Conservation (phyloP, 225 moss, liverwort and hornwort genomes). For the Lunularia cruciata region DNA sequence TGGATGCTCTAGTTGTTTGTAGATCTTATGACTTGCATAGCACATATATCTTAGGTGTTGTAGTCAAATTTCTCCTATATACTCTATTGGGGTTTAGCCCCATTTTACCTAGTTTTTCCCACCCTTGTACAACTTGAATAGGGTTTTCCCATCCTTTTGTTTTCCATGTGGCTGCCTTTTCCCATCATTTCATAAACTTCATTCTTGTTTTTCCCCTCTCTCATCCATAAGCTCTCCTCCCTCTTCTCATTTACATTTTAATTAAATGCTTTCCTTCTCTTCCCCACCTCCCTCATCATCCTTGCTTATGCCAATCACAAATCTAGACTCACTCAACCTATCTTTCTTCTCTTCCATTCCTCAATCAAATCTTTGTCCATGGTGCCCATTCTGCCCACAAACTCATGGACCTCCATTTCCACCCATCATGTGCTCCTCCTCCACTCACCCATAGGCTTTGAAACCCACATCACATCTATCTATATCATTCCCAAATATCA, state of each 20-base stretch:
- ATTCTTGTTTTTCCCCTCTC: slow-evolving; percentile 21
- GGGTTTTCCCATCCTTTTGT: too few relatives aligned
- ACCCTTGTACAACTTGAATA: too few relatives aligned
- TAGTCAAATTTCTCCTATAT: too few relatives aligned
- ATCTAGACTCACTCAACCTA: neutral
- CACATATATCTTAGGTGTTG: too few relatives aligned
- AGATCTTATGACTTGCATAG: too few relatives aligned
- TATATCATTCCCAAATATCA: neutral
- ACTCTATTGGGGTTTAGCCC: too few relatives aligned
- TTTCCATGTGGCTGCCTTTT: too few relatives aligned
- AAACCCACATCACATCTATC: neutral
- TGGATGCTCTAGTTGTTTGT: too few relatives aligned
- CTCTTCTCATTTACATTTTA: slow-evolving; percentile 9
- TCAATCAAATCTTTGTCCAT: neutral
- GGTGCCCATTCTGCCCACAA: neutral
- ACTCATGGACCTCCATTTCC: neutral
- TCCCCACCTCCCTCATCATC: slow-evolving; percentile 13
- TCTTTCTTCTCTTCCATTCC: neutral
- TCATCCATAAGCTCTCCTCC: slow-evolving; percentile 35
- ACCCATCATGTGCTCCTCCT: slow-evolving; percentile 9
- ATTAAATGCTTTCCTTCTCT: neutral
- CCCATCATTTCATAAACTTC: slow-evolving; percentile 63
- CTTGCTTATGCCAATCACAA: neutral
- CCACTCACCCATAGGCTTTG: too few relatives aligned
- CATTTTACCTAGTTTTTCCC: too few relatives aligned